These are phyloP conservation scores for Heterobasidion occidentale DNA, from an alignment of 1,284 basidiomycete genomes.

Conservation along the genomic window DNA sequence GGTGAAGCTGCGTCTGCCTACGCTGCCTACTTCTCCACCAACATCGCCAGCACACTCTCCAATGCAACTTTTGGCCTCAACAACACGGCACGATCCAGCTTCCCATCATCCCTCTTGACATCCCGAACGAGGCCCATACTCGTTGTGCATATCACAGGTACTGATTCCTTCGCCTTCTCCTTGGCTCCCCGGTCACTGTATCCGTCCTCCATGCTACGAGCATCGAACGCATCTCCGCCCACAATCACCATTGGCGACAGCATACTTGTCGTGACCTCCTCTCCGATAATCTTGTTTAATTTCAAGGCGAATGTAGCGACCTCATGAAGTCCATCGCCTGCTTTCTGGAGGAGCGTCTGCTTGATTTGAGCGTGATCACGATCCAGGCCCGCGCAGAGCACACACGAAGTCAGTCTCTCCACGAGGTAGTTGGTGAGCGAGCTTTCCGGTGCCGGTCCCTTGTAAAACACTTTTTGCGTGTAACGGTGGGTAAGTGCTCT, in stretches of 20 bases:
- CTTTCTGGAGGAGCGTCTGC: background rate
- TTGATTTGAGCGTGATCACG: background rate
- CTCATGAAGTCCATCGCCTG: background rate
- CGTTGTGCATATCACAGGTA: background rate
- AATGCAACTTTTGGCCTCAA: background rate
- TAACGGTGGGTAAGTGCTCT: background rate
- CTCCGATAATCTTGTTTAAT: background rate
- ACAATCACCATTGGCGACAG: background rate
- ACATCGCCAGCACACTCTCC: background rate
- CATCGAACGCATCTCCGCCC: background rate
- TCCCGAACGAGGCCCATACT: background rate
- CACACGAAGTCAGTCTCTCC: background rate
- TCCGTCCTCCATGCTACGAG: background rate
- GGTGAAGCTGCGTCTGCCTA: no score
- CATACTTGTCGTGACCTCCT: background rate
- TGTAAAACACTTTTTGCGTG: background rate
- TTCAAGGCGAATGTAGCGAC: background rate
- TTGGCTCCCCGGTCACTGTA: background rate
- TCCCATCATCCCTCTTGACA: background rate
- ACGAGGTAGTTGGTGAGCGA: background rate
- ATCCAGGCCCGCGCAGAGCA: background rate
- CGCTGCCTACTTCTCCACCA: background rate
- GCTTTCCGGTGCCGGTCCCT: background rate
- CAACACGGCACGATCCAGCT: background rate
- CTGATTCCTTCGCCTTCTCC: background rate